These are phyloP conservation scores for Purpureocillium takamizusanense DNA, from an alignment of 2,329 filamentous ascomycete species.

Conservation along the genomic window DNA sequence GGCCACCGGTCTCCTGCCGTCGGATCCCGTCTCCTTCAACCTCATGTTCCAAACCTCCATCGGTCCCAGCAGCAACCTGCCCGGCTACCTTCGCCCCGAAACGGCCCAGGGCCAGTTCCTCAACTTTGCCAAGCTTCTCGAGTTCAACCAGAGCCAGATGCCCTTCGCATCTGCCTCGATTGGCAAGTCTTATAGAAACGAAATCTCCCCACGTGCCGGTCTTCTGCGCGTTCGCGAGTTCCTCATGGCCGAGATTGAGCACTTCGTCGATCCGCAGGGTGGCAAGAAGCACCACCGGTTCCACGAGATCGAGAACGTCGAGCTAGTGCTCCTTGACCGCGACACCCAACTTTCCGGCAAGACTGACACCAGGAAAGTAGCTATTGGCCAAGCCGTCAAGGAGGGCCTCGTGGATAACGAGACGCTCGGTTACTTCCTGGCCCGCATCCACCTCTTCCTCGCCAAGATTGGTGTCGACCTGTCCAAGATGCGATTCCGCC, in stretches of 20 bases:
- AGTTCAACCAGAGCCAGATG: slow-evolving; percentile 92
- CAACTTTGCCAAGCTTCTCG: slow-evolving; percentile 91
- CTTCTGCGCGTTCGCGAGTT: slow-evolving; percentile 93
- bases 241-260: slow-evolving; percentile 97
- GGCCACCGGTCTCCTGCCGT: slow-evolving; percentile 64
- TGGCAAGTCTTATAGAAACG: slow-evolving; percentile 96
- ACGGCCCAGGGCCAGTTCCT: slow-evolving; percentile 98
- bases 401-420: slow-evolving; percentile 87
- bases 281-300: slow-evolving; percentile 94
- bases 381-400: slow-evolving; percentile 80
- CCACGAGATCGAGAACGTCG: slow-evolving; percentile 70
- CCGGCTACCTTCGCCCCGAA: slow-evolving; percentile 83
- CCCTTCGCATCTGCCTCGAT: slow-evolving; percentile 96
- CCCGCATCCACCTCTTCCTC: slow-evolving; percentile 86
- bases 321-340: slow-evolving; percentile 77
- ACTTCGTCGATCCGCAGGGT: slow-evolving; percentile 89
- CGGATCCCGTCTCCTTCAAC: slow-evolving; percentile 85
- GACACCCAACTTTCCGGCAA: slow-evolving; percentile 80
- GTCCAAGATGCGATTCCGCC: slow-evolving; percentile 86
- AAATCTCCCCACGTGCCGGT: slow-evolving; percentile 88
- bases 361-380: slow-evolving; percentile 62
- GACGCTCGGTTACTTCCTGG: slow-evolving; percentile 95
- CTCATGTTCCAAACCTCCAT: slow-evolving; percentile 98
- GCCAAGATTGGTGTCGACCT: slow-evolving; percentile 79
- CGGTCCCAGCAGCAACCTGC: slow-evolving; percentile 79